These are phyloP conservation scores for Termitomyces sp. DNA, from an alignment of 768 basidiomycete species.

Conservation along the genomic window DNA sequence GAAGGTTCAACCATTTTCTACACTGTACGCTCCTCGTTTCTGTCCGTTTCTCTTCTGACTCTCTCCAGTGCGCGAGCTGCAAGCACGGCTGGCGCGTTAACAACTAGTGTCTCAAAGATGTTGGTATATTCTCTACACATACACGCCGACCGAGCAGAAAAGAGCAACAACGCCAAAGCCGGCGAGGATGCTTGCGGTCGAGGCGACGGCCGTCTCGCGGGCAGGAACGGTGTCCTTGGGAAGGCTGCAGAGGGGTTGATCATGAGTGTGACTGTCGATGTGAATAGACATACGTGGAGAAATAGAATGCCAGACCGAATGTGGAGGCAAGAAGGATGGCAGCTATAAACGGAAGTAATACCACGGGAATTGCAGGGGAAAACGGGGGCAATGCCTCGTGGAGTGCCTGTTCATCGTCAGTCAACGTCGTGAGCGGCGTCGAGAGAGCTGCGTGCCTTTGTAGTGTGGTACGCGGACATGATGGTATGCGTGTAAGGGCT, in stretches of 20 bases:
- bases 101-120: conserved; percentile 41
- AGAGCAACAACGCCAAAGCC: conserved; percentile 89
- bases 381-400: conserved; percentile 71
- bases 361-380: conserved; percentile 62
- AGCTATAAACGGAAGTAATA: conserved; percentile 70
- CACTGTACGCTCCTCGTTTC: conserved; percentile 54
- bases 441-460: conserved; percentile 39
- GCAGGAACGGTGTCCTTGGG: conserved; percentile 63
- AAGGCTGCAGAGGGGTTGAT: conserved; percentile 45
- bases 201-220: conserved; percentile 68
- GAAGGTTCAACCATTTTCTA: conserved; percentile 95
- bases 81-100: conserved; percentile 82
- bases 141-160: conserved; percentile 83
- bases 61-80: conserved; percentile 65
- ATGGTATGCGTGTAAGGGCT: conserved; percentile 19
- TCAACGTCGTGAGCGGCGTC: conserved; percentile 19
- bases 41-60: conserved; percentile 4
- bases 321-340: conserved; percentile 69
- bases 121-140: conserved; percentile 48
- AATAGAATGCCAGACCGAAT: conserved; percentile 87
- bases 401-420: conserved; percentile 38
- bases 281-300: conserved; percentile 64
- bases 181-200: conserved; percentile 71
- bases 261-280: neutral
- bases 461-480: conserved; percentile 52